A percentile compares a stretch with the other conserved stretches of the same genome.
Evolutionary conservation across 495 filamentous ascomycete species (phyloP).

Genomic region (Podospora sp.): DNA sequence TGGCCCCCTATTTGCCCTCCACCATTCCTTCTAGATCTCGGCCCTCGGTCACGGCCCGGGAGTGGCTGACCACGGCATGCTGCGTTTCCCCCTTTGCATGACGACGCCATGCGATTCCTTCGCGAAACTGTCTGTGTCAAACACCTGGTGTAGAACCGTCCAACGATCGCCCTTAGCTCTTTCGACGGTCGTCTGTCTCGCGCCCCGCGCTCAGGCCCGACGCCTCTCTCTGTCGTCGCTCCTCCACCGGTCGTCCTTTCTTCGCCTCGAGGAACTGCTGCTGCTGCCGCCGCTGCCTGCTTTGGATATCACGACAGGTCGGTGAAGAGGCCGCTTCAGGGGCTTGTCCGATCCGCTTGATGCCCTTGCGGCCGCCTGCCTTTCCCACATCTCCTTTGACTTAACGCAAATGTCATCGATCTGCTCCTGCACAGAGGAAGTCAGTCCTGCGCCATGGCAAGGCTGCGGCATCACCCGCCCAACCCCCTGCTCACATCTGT

Average conservation of each 20-base stretch:
- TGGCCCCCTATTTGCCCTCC: constrained; percentile 27
- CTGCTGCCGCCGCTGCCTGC: constrained; percentile 30
- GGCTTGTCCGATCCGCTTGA: constrained; percentile 49
- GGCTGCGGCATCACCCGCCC: neutral
- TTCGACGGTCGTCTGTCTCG: constrained; percentile 4
- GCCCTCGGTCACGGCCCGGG: constrained; percentile 19
- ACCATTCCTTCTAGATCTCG: constrained; percentile 20
- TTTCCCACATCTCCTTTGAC: constrained; percentile 59
- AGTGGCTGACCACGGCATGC: constrained; percentile 22
- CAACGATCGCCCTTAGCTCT: constrained; percentile 10
- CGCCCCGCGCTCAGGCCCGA: constrained; percentile 22
- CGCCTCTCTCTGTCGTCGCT: constrained; percentile 33
- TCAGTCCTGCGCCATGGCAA: constrained; percentile 32
- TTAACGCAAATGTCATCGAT: constrained; percentile 61
- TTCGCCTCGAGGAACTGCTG: constrained; percentile 33
- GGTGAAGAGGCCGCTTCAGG: constrained; percentile 58
- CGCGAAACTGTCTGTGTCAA: constrained; percentile 19
- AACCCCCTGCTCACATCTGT: constrained; percentile 52
- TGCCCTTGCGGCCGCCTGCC: constrained; percentile 55
- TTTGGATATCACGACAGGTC: constrained; percentile 53
- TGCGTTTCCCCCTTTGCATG: constrained; percentile 25
- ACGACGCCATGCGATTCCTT: constrained; percentile 22
- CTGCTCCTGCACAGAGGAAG: constrained; percentile 49
- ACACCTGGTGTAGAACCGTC: constrained; percentile 26
- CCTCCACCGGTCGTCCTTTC: constrained; percentile 34